A percentile compares a stretch with the other conserved stretches of the same genome.
Evolutionary conservation across 225 moss, liverwort and hornwort species (phyloP).

Genomic region (Pseudisothecium myosuroides): DNA sequence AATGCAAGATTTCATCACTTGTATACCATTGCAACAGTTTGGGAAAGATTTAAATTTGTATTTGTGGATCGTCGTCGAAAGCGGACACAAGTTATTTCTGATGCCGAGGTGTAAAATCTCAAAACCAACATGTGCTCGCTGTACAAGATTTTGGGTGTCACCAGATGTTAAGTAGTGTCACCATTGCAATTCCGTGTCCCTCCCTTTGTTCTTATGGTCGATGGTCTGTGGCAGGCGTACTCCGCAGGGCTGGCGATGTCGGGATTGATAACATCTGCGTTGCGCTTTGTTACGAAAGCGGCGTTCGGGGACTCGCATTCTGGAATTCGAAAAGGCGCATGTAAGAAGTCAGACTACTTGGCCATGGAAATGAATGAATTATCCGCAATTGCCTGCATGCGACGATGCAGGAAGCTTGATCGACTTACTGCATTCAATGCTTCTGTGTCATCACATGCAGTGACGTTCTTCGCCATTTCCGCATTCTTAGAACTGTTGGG

Average conservation of each 20-base stretch:
- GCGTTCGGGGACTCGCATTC: slow-evolving; percentile 42
- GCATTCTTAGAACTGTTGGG: slow-evolving; percentile 52
- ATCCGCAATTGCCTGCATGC: background rate
- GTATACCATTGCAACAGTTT: background rate
- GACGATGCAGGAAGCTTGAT: background rate
- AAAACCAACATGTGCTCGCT: too few species aligned
- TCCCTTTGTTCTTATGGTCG: background rate
- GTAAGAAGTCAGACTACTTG: slow-evolving; percentile 5
- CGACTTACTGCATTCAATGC: background rate
- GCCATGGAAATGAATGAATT: background rate
- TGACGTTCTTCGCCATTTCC: slow-evolving; percentile 60
- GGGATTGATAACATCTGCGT: slow-evolving; percentile 40
- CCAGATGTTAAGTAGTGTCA: background rate
- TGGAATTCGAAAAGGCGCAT: slow-evolving; percentile 68
- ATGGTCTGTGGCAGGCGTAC: slow-evolving; percentile 34
- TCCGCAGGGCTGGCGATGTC: slow-evolving; percentile 69
- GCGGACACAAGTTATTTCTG: background rate
- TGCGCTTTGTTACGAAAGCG: slow-evolving; percentile 78
- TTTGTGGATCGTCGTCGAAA: background rate
- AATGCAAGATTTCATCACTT: background rate
- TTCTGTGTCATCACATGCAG: slow-evolving; percentile 2
- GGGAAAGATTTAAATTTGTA: background rate
- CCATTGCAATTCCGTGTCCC: background rate
- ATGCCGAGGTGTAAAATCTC: background rate
- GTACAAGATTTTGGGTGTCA: background rate